Conservation (phyloP, 371 early-diverging fungal genomes). For the Umbelopsis sp. region DNA sequence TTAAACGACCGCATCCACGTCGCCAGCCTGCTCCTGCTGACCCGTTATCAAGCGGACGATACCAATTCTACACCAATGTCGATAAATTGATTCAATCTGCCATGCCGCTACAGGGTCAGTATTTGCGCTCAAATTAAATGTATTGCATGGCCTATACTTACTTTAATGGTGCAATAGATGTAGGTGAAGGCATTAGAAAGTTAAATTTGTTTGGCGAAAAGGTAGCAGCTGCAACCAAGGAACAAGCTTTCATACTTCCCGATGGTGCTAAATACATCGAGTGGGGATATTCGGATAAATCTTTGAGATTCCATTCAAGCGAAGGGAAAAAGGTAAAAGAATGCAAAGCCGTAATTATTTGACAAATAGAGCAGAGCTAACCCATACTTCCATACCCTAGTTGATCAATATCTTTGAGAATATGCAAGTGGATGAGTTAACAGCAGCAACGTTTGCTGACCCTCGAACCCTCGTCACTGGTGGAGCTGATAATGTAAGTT, state of each 20-base stretch:
- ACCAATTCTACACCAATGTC: slow-evolving; percentile 54
- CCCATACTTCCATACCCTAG: slow-evolving; percentile 23
- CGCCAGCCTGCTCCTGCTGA: slow-evolving; percentile 43
- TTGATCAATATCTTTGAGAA: slow-evolving; percentile 69
- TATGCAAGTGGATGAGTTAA: slow-evolving; percentile 72
- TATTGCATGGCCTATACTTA: no score
- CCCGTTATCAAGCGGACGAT: slow-evolving; percentile 41
- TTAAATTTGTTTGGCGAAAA: slow-evolving; percentile 52
- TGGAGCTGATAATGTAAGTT: slow-evolving; percentile 67
- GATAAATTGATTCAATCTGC: slow-evolving; percentile 63
- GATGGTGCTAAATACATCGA: slow-evolving; percentile 68
- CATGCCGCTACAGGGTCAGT: slow-evolving; percentile 56
- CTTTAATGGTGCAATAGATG: slow-evolving; percentile 35
- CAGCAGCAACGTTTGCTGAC: slow-evolving; percentile 67
- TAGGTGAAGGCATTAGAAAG: slow-evolving; percentile 57
- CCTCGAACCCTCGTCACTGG: slow-evolving; percentile 73
- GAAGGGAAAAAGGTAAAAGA: slow-evolving; percentile 62
- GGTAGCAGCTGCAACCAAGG: slow-evolving; percentile 53
- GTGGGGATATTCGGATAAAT: slow-evolving; percentile 76
- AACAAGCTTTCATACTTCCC: slow-evolving; percentile 57
- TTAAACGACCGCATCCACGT: slow-evolving; percentile 77
- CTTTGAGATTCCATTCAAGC: slow-evolving; percentile 62
- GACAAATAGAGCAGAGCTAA: not conserved
- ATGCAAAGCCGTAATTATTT: not conserved
- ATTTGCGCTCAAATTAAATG: not conserved